Conservation (phyloP, 148 eudicot species). For the Rhododendron williamsianum region DNA sequence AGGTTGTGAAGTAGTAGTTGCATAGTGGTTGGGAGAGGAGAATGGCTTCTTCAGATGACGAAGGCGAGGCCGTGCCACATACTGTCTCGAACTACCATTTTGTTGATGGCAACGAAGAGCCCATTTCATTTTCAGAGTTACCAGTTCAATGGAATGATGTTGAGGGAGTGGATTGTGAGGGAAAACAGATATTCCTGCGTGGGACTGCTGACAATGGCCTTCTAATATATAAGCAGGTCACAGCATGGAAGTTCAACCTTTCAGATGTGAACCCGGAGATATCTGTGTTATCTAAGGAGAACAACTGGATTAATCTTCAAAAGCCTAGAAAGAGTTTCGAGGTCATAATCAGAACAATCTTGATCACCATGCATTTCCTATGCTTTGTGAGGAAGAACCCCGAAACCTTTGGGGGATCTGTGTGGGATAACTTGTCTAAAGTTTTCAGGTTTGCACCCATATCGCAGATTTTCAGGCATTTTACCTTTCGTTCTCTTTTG, state of each 20-base stretch:
- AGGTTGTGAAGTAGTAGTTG: slow-evolving; percentile 5
- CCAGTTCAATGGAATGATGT: slow-evolving; percentile 52
- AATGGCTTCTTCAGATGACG: slow-evolving; percentile 76
- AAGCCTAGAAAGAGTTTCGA: slow-evolving; percentile 58
- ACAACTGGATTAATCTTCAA: slow-evolving; percentile 70
- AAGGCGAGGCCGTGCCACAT: slow-evolving; percentile 40
- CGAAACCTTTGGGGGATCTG: slow-evolving; percentile 31
- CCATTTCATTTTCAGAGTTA: slow-evolving; percentile 53
- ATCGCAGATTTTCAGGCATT: background rate
- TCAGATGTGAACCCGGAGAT: slow-evolving; percentile 47
- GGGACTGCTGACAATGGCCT: slow-evolving; percentile 69
- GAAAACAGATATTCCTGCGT: slow-evolving; percentile 36
- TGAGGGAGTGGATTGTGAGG: slow-evolving; percentile 19
- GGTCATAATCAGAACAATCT: slow-evolving; percentile 45
- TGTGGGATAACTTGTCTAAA: slow-evolving; percentile 60
- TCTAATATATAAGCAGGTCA: slow-evolving; percentile 52
- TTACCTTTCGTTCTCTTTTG: background rate
- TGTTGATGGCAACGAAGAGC: slow-evolving; percentile 35
- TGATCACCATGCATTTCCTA: slow-evolving; percentile 57
- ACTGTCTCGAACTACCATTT: slow-evolving; percentile 56
- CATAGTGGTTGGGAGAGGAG: slow-evolving; percentile 2
- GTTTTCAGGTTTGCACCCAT: slow-evolving; percentile 50
- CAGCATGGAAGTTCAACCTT: slow-evolving; percentile 76
- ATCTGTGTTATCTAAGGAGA: slow-evolving; percentile 54
- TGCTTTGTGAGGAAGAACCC: slow-evolving; percentile 45